phyloP scores from a whole-genome alignment of 2,329 filamentous ascomycete species.

The Domatiomyces globalis region DNA sequence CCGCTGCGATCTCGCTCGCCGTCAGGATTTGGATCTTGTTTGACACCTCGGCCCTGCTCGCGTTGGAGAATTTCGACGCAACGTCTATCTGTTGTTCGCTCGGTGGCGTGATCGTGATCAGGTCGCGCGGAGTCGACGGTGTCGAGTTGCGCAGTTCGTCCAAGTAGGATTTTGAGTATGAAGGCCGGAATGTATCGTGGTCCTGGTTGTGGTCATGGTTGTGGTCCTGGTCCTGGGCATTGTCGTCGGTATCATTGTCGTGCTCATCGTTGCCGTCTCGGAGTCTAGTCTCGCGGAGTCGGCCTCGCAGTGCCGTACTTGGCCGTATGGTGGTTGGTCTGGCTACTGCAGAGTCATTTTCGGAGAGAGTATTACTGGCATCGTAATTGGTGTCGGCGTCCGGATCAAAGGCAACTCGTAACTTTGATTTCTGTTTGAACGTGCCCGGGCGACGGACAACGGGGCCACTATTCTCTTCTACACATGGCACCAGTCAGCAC shows the following conservation, averaged over 20 bases:
- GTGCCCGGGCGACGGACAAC: constrained; percentile 44
- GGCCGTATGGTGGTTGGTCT: neutral
- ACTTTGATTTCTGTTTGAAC: constrained; percentile 55
- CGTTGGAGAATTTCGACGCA: constrained; percentile 35
- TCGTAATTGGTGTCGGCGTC: constrained; percentile 29
- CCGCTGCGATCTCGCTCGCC: constrained; percentile 73
- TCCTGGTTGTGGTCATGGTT: constrained; percentile 2
- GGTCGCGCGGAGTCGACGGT: constrained; percentile 60
- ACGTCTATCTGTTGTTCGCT: constrained; percentile 40
- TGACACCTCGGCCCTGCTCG: constrained; percentile 20
- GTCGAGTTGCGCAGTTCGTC: constrained; percentile 76
- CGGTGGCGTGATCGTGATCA: constrained; percentile 18
- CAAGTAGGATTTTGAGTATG: constrained; percentile 75
- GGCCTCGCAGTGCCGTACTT: neutral
- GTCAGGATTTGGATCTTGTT: constrained; percentile 48
- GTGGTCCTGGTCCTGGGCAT: constrained; percentile 37
- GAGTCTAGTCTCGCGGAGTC: neutral
- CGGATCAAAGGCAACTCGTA: constrained; percentile 63
- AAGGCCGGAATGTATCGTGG: constrained; percentile 39
- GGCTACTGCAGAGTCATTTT: neutral
- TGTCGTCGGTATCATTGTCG: constrained; percentile 22
- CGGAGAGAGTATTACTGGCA: neutral
- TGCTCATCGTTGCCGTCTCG: neutral
- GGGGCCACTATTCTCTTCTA: constrained; percentile 28
- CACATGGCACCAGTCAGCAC: neutral